Conservation (phyloP, 2,329 filamentous ascomycete genomes). For the Nigrospora sphaerica region DNA sequence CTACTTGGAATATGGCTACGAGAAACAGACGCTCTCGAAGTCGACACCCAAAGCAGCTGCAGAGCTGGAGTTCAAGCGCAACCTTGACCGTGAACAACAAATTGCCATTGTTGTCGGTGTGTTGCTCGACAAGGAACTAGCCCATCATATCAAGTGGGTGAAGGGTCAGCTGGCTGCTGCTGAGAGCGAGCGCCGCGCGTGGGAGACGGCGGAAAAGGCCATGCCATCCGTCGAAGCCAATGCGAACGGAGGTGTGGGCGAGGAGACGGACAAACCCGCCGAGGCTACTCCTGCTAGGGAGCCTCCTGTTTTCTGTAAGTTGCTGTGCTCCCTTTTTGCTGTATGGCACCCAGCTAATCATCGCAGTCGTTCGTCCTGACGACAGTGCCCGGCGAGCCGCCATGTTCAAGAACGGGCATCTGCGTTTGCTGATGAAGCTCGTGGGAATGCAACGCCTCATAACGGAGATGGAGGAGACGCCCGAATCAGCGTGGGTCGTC, state of each 20-base stretch:
- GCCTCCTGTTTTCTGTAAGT: slow-evolving; percentile 48
- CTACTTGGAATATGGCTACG: slow-evolving; percentile 86
- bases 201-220: slow-evolving; percentile 66
- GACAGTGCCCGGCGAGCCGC: slow-evolving; percentile 61
- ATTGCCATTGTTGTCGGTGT: slow-evolving; percentile 74
- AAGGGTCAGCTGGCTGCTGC: slow-evolving; percentile 64
- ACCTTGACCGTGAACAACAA: slow-evolving; percentile 61
- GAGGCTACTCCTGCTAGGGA: slow-evolving; percentile 25
- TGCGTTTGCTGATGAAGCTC: slow-evolving; percentile 77
- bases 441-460: slow-evolving; percentile 59
- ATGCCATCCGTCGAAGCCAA: slow-evolving; percentile 11
- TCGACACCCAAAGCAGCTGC: slow-evolving; percentile 62
- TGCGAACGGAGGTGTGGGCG: not conserved
- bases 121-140: slow-evolving; percentile 72
- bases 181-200: slow-evolving; percentile 65
- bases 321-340: not conserved
- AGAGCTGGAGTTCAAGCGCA: slow-evolving; percentile 75
- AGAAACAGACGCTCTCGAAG: slow-evolving; percentile 63
- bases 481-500: slow-evolving; percentile 72
- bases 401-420: slow-evolving; percentile 82
- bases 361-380: slow-evolving; percentile 52
- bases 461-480: slow-evolving; percentile 56
- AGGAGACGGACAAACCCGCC: not conserved
- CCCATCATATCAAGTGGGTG: slow-evolving; percentile 73
- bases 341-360: slow-evolving; percentile 9